These are phyloP conservation scores for Aspergillus versicolor DNA, from an alignment of 2,329 filamentous ascomycete genomes.

Conservation along the genomic window DNA sequence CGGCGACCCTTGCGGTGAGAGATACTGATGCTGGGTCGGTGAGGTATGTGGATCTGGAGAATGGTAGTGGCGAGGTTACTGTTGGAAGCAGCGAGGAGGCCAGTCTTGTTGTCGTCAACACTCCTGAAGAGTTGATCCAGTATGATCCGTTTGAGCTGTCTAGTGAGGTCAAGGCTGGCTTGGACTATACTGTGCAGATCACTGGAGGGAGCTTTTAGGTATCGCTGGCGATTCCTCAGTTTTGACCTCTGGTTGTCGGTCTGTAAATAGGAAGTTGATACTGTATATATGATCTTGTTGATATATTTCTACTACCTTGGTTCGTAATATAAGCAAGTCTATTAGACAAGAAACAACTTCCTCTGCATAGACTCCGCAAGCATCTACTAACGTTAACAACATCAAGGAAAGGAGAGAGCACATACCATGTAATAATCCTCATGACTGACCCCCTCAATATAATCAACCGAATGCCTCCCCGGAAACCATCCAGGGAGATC, in stretches of 20 bases:
- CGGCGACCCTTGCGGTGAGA: conserved; percentile 8
- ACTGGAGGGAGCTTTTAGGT: neutral
- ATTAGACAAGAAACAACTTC: neutral
- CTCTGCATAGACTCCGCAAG: neutral
- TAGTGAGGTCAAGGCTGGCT: neutral
- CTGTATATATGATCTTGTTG: neutral
- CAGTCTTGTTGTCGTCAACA: conserved; percentile 12
- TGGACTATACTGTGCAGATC: conserved; percentile 1
- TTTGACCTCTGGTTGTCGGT: too few species aligned
- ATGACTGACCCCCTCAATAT: neutral
- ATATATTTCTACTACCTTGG: too few species aligned
- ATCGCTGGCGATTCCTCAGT: neutral
- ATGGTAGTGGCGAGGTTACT: neutral
- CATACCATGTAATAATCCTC: neutral
- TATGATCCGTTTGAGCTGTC: conserved; percentile 9
- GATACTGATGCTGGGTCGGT: conserved; percentile 1
- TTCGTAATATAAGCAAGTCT: too few species aligned
- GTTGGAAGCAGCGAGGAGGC: conserved; percentile 4
- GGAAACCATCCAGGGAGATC: neutral
- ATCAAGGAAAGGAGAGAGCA: neutral
- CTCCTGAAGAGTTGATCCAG: neutral
- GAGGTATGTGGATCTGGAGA: conserved; percentile 7
- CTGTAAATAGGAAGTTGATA: neutral
- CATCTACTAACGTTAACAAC: neutral
- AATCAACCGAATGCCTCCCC: neutral